Evolutionary conservation across 192 early-diverging fungal genomes (phyloP).

Genomic region (Backusella psychrophila): DNA sequence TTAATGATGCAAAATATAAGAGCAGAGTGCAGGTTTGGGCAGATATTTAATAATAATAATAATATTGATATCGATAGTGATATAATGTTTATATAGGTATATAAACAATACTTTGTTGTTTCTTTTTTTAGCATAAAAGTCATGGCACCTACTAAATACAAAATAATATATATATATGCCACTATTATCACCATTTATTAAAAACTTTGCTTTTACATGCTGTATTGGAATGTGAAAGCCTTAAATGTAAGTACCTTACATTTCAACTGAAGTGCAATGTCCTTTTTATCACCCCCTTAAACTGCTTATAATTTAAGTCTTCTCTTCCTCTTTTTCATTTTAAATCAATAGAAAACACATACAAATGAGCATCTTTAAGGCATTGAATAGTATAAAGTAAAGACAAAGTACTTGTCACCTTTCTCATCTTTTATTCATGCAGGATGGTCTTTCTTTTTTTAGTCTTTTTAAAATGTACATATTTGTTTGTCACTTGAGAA

Average conservation of each 20-base stretch:
- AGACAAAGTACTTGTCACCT: background rate
- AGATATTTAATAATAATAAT: background rate
- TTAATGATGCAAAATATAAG: background rate
- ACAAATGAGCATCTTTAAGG: background rate
- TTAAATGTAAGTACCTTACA: background rate
- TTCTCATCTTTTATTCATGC: background rate
- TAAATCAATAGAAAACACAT: background rate
- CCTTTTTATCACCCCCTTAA: background rate
- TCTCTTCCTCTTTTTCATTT: background rate
- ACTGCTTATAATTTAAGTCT: background rate
- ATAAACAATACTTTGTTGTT: background rate
- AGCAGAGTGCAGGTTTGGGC: background rate
- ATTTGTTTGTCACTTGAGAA: background rate
- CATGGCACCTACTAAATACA: background rate
- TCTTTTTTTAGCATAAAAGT: background rate
- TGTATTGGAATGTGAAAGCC: background rate
- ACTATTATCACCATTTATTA: background rate
- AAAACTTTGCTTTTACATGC: no score
- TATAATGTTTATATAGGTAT: background rate
- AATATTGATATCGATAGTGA: background rate
- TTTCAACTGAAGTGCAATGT: no score
- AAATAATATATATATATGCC: background rate
- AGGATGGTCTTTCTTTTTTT: background rate
- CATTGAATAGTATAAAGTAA: background rate
- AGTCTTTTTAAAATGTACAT: background rate